phyloP scores from a whole-genome alignment of 2,329 filamentous ascomycete genomes.

The Colletotrichum sp. region DNA sequence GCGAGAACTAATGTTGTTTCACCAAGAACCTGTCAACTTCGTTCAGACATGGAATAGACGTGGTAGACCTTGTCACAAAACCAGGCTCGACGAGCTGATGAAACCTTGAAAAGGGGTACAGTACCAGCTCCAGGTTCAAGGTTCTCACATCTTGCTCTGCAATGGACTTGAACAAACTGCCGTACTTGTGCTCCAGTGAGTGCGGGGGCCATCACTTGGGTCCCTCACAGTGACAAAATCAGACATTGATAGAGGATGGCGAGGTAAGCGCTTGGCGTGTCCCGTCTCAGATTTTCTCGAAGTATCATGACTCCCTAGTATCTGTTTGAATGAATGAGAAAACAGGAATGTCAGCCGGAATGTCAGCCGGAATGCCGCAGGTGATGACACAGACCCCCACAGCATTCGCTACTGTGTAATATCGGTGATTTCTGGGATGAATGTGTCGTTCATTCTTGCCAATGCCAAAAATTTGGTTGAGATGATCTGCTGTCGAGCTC shows the following conservation, averaged over 20 bases:
- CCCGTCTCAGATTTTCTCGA: background rate
- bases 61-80: background rate
- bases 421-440: background rate
- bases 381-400: background rate
- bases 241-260: background rate
- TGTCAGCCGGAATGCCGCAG: accelerated
- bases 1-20: background rate
- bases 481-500: background rate
- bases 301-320: accelerated
- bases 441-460: too few relatives aligned
- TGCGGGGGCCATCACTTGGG: background rate
- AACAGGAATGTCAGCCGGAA: background rate
- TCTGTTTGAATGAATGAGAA: background rate
- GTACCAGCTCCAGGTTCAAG: background rate
- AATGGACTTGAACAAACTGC: background rate
- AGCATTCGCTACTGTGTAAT: accelerated
- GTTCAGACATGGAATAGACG: background rate
- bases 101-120: background rate
- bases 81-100: background rate
- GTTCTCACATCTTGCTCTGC: background rate
- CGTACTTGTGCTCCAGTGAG: background rate
- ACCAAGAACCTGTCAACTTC: background rate
- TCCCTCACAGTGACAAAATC: background rate
- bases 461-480: too few relatives aligned
- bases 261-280: background rate